Evolutionary conservation across 768 basidiomycete genomes (phyloP).

Genomic region (Suillus subalutaceus): DNA sequence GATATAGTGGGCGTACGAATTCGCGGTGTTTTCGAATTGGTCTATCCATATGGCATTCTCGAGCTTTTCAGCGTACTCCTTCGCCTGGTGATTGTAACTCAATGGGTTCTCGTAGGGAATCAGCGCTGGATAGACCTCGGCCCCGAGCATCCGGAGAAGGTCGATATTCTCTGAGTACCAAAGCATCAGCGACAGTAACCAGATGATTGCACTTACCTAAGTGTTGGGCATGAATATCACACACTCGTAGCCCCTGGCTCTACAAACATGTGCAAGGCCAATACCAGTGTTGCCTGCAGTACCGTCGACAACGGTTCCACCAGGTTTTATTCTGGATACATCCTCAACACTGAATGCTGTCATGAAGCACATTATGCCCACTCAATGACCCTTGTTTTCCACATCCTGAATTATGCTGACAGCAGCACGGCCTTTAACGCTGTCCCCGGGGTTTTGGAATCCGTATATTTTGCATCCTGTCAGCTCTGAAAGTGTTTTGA

Average conservation of each 20-base stretch:
- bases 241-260: conserved; percentile 91
- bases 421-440: conserved; percentile 96
- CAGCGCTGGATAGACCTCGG: conserved; percentile 92
- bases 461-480: conserved; percentile 85
- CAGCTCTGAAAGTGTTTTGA: conserved; percentile 78
- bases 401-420: conserved; percentile 86
- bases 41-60: conserved; percentile 94
- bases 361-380: conserved; percentile 16
- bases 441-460: conserved; percentile 97
- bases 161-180: conserved; percentile 87
- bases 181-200: not conserved
- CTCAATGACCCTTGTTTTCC: conserved; percentile 79
- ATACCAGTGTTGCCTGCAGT: conserved; percentile 99
- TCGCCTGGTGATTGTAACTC: conserved; percentile 98
- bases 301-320: conserved; percentile 96
- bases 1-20: conserved; percentile 84
- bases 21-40: conserved; percentile 96
- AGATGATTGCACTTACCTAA: conserved; percentile 51
- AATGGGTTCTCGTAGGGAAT: conserved; percentile 93
- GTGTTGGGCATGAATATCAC: conserved; percentile 99
- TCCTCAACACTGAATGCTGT: conserved; percentile 3
- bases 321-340: conserved; percentile 68
- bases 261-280: conserved; percentile 91
- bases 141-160: conserved; percentile 94
- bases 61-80: conserved; percentile 74